Evolutionary conservation across 2,329 filamentous ascomycete species (phyloP).

Genomic region (Geoglossum cookeanum): DNA sequence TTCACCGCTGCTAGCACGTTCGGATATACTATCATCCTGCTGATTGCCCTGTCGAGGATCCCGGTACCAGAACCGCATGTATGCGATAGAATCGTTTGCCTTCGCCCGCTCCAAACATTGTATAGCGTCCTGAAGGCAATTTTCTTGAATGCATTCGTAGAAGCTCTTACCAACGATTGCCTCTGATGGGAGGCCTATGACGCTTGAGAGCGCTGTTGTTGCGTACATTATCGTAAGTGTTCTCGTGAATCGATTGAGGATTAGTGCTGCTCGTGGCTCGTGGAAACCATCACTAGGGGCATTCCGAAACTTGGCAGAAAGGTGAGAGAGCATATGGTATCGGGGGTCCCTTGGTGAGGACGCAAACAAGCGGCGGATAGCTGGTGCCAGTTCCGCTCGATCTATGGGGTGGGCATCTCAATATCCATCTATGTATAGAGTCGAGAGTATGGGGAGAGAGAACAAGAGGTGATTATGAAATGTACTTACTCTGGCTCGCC

Average conservation of each 20-base stretch:
- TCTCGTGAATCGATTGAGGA: slow-evolving; percentile 70
- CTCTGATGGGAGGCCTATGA: slow-evolving; percentile 52
- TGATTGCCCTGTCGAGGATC: slow-evolving; percentile 41
- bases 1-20: slow-evolving; percentile 28
- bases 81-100: slow-evolving; percentile 78
- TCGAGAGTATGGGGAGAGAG: neutral
- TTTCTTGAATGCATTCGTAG: slow-evolving; percentile 69
- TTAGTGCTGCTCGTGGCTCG: slow-evolving; percentile 66
- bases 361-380: slow-evolving; percentile 61
- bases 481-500: slow-evolving; percentile 54
- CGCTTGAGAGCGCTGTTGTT: slow-evolving; percentile 54
- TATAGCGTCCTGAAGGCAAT: slow-evolving; percentile 57
- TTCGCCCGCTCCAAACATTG: slow-evolving; percentile 70
- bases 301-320: slow-evolving; percentile 56
- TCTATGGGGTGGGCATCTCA: slow-evolving; percentile 28
- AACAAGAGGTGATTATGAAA: slow-evolving; percentile 3
- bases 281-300: slow-evolving; percentile 35
- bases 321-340: slow-evolving; percentile 75
- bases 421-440: neutral
- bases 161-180: slow-evolving; percentile 61
- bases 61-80: slow-evolving; percentile 68
- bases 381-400: slow-evolving; percentile 56
- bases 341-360: slow-evolving; percentile 66
- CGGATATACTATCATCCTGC: slow-evolving; percentile 28
- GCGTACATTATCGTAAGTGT: slow-evolving; percentile 75